A percentile compares a stretch with the other conserved stretches of the same genome.
These are phyloP conservation scores for Aphanomyces stellatus DNA, from an alignment of 352 stramenopile genomes.

Conservation along the genomic window DNA sequence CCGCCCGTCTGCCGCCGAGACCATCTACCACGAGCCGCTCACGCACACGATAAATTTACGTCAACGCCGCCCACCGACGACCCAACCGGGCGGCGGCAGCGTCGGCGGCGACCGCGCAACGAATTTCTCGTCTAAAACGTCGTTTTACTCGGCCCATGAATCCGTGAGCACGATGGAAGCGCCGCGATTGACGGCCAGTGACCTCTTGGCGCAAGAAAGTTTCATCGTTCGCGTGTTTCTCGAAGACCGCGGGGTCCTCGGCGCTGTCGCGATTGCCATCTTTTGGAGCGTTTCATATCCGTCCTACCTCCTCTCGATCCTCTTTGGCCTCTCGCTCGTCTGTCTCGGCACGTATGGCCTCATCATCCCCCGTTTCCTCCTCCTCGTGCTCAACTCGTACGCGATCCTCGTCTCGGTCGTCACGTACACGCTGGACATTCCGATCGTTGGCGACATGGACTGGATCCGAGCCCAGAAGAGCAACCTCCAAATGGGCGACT, in stretches of 20 bases:
- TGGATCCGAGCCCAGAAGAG: neutral
- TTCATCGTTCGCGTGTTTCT: slow-evolving; percentile 63
- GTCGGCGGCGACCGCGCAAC: neutral
- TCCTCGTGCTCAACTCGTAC: slow-evolving; percentile 17
- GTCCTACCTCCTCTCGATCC: slow-evolving; percentile 4
- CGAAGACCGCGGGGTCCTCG: slow-evolving; percentile 33
- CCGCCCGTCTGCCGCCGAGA: neutral
- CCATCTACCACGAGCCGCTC: neutral
- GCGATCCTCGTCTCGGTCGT: neutral
- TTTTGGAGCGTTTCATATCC: slow-evolving; percentile 24
- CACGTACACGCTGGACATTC: neutral
- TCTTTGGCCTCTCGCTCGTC: slow-evolving; percentile 4
- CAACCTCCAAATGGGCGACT: neutral
- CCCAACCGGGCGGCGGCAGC: no score
- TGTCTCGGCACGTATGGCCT: slow-evolving; percentile 9
- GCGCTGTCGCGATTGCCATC: slow-evolving; percentile 16
- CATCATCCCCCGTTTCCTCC: slow-evolving; percentile 12
- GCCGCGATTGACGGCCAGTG: slow-evolving; percentile 27
- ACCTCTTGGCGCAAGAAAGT: slow-evolving; percentile 49
- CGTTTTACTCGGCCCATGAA: slow-evolving; percentile 17
- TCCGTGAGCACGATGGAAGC: neutral
- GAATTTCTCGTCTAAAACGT: neutral
- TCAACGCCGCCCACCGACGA: no score
- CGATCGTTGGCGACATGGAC: neutral
- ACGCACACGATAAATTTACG: neutral